Percentiles rank a stretch among this genome's conserved stretches.
Evolutionary conservation across 805 yeast genomes (phyloP).

Genomic region (Ogataea chonburiensis): DNA sequence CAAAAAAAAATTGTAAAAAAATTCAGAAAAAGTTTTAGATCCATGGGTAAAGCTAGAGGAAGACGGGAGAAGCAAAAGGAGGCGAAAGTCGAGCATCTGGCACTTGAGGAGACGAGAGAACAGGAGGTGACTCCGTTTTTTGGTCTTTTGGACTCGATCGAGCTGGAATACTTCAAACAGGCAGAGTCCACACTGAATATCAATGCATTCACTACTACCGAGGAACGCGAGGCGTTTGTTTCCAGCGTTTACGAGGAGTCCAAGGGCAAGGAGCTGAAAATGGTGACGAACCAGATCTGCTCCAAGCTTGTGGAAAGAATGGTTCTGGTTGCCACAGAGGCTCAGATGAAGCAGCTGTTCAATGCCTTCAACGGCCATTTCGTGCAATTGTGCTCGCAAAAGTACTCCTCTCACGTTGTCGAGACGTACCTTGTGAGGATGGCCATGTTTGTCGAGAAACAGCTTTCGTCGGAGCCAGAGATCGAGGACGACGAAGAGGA

Average conservation of each 20-base stretch:
- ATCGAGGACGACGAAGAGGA: conserved; percentile 38
- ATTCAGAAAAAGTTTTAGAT: conserved; percentile 3
- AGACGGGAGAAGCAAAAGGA: conserved; percentile 28
- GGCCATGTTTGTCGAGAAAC: conserved; percentile 75
- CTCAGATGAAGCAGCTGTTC: conserved; percentile 64
- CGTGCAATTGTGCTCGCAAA: conserved; percentile 75
- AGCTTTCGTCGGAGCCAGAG: conserved; percentile 43
- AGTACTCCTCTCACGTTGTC: conserved; percentile 89
- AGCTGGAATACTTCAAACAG: conserved; percentile 86
- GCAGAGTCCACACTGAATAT: conserved; percentile 85
- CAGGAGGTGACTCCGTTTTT: conserved; percentile 52
- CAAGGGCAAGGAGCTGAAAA: conserved; percentile 83
- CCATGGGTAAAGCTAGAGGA: conserved; percentile 35
- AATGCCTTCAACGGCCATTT: conserved; percentile 72
- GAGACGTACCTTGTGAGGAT: conserved; percentile 78
- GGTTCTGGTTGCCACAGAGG: conserved; percentile 61
- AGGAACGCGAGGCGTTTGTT: conserved; percentile 72
- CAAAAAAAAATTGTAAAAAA: conserved; percentile 3
- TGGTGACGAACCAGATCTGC: conserved; percentile 92
- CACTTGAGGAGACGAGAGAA: background rate
- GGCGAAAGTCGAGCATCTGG: conserved; percentile 7
- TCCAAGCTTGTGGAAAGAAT: conserved; percentile 89
- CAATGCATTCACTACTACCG: conserved; percentile 70
- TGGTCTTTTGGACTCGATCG: conserved; percentile 82
- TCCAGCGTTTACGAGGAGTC: conserved; percentile 81